Evolutionary conservation across 305 asterid species (phyloP), one percentile per base, ranked within the genome.

Genomic region (Coffea humblotiana): DNA sequence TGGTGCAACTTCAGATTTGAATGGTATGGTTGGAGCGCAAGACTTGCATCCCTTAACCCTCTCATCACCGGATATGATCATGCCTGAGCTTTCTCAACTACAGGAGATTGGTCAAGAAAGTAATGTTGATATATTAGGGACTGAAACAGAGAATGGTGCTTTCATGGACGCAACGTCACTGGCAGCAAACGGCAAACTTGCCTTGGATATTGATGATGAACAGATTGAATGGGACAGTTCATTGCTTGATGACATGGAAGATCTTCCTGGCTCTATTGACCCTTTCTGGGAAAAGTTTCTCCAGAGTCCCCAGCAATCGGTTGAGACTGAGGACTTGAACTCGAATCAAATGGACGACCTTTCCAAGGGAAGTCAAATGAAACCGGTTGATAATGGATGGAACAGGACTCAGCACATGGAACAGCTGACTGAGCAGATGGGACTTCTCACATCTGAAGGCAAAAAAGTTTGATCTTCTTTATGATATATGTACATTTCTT

Each of bases 211-310:
- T 21, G 91, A 82, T 71, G 86, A 88, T 47, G 85, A 88, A 3
- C 80, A 81, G 49, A 80, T 89, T 58, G 97, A 90, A 56, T 95
- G 98, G 99, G 91, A 89, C 12, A 79, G 63, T 77, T 47, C 83
- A 54, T 81, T 92, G 84, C 78, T 93, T 79, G 96, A 90, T 64
- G 92, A 88, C 71, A 84, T 90, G 68, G 91, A 85, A 54, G 97
- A 90, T 67, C 95, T 92, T 88, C 97, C 96, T 68, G 92, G 85
- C 48, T 85, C 91, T 68, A 80, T 79, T 29, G 96, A 91, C 79
- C 92, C 94, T 48, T 95, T 92, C 75, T 95, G 97, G 98, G 98
- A 93, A 48, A 90, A 90, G 83, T 88, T 89, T 78, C 90, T 95
- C 48, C 86, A 79, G 80, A 90, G 89, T 84, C 89, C 95, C 81